These are phyloP conservation scores for Monilinia vaccinii-corymbosi DNA, from an alignment of 2,329 filamentous ascomycete genomes.

Conservation along the genomic window DNA sequence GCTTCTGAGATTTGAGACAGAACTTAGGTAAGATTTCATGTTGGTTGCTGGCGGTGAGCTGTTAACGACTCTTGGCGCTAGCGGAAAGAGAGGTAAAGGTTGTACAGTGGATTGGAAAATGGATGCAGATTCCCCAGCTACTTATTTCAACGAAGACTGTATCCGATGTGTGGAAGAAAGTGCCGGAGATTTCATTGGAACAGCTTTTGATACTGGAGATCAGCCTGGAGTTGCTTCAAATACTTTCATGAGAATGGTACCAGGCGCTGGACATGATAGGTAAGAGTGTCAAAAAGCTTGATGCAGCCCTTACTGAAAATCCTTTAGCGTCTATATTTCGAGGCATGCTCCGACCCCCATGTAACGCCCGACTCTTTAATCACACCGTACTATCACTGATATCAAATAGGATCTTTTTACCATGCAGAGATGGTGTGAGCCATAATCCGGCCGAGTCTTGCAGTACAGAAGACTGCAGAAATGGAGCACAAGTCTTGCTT, in stretches of 20 bases:
- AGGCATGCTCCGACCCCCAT: conserved; percentile 52
- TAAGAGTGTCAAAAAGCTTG: conserved; percentile 30
- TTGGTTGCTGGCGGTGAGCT: conserved; percentile 49
- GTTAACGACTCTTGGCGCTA: conserved; percentile 36
- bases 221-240: conserved; percentile 44
- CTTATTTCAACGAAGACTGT: conserved; percentile 58
- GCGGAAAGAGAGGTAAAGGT: conserved; percentile 38
- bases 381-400: neutral
- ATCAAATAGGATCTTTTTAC: conserved; percentile 45
- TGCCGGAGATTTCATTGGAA: conserved; percentile 47
- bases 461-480: conserved; percentile 48
- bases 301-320: conserved; percentile 9
- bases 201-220: conserved; percentile 39
- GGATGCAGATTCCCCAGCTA: conserved; percentile 53
- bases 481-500: conserved; percentile 42
- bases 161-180: conserved; percentile 55
- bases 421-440: conserved; percentile 52
- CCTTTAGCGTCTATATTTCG: conserved; percentile 48
- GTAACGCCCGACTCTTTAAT: conserved; percentile 24
- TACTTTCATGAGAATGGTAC: conserved; percentile 44
- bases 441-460: conserved; percentile 57
- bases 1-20: conserved; percentile 47
- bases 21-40: conserved; percentile 48
- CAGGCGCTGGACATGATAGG: conserved; percentile 55
- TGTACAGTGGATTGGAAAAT: conserved; percentile 49